phyloP scores from a whole-genome alignment of 208 protist genomes.

The Trichomonas gallinae region DNA sequence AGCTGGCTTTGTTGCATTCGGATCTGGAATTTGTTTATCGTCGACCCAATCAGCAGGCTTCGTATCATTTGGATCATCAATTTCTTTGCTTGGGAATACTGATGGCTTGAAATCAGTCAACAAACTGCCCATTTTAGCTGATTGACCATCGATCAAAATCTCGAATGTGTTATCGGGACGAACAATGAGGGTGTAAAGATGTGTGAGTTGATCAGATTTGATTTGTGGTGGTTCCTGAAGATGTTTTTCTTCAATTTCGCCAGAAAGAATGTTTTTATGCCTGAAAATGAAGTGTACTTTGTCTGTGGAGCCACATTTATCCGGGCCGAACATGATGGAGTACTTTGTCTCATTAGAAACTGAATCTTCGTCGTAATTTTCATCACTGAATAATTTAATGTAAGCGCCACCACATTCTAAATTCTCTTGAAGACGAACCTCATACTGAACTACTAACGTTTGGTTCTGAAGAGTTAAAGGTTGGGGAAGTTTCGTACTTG shows the following conservation, averaged over 20 bases:
- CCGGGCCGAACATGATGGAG: constrained; percentile 47
- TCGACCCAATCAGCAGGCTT: constrained; percentile 50
- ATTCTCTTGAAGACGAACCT: constrained; percentile 28
- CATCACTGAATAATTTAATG: constrained; percentile 37
- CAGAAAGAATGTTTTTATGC: constrained; percentile 30
- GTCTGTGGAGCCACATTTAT: constrained; percentile 35
- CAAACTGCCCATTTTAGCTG: constrained; percentile 24
- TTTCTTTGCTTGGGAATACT: constrained; percentile 26
- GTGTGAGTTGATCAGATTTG: constrained; percentile 28
- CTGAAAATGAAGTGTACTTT: constrained; percentile 42
- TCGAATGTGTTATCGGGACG: constrained; percentile 24
- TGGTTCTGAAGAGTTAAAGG: not conserved
- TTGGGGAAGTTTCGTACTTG: not conserved
- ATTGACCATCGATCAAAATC: constrained; percentile 36
- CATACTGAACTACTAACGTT: constrained; percentile 34
- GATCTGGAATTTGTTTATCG: constrained; percentile 43
- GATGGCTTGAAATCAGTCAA: constrained; percentile 33
- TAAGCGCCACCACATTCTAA: constrained; percentile 41
- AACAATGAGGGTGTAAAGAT: constrained; percentile 39
- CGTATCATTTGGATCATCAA: constrained; percentile 36
- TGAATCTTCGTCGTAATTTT: not conserved
- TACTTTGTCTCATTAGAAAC: constrained; percentile 36
- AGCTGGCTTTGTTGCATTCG: constrained; percentile 35
- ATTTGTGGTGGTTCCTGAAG: not conserved
- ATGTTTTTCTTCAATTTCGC: constrained; percentile 29